phyloP scores from a whole-genome alignment of 1,139 yeast species.

The Candida neerlandica region DNA sequence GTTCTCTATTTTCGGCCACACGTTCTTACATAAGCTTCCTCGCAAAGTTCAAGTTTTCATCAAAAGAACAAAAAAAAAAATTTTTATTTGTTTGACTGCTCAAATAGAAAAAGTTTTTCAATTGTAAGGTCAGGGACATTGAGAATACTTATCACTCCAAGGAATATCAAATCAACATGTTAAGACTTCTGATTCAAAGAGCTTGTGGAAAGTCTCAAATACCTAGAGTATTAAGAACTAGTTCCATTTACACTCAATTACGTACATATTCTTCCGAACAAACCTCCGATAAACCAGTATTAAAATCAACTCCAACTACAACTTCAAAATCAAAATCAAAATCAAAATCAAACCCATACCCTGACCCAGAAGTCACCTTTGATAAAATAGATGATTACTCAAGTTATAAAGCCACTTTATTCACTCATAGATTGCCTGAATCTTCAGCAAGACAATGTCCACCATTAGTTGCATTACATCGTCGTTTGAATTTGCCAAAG shows the following conservation, averaged over 20 bases:
- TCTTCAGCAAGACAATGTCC: slow-evolving; percentile 59
- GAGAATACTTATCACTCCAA: neutral
- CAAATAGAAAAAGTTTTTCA: slow-evolving; percentile 1
- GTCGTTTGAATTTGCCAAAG: slow-evolving; percentile 66
- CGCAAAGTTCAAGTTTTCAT: neutral
- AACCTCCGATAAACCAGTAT: neutral
- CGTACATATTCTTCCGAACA: neutral
- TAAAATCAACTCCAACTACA: neutral
- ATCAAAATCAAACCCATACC: neutral
- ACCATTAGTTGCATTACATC: slow-evolving; percentile 74
- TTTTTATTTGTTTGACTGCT: neutral
- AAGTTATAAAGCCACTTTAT: slow-evolving; percentile 43
- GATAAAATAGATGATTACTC: slow-evolving; percentile 40
- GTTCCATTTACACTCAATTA: neutral
- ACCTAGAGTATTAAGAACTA: neutral
- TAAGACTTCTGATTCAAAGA: slow-evolving; percentile 7
- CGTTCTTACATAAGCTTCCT: neutral
- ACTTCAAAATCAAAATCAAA: too few species aligned
- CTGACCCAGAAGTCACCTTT: slow-evolving; percentile 32
- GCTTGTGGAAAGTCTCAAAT: slow-evolving; percentile 1
- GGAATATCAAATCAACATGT: neutral
- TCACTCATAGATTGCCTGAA: slow-evolving; percentile 52
- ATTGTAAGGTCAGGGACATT: neutral
- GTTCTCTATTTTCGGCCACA: neutral
- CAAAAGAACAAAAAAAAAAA: neutral